These are phyloP conservation scores for Tolypocladium endophyticum DNA, from an alignment of 2,329 filamentous ascomycete species.

Conservation along the genomic window DNA sequence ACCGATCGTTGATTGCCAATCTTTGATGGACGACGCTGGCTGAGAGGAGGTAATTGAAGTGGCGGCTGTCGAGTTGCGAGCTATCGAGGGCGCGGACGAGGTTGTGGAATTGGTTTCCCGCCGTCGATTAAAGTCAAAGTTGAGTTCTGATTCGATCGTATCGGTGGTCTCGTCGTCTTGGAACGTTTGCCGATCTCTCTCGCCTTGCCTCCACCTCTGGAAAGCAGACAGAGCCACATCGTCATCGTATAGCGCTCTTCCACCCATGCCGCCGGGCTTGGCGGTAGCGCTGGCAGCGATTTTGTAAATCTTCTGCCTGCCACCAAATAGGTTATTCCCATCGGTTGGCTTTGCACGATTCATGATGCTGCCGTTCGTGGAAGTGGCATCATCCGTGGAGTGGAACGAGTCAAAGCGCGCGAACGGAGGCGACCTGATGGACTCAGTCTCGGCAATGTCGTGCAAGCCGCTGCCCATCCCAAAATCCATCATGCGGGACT, in stretches of 20 bases:
- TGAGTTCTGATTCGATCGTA: constrained; percentile 32
- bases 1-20: constrained; percentile 31
- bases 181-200: constrained; percentile 42
- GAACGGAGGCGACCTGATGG: constrained; percentile 54
- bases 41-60: constrained; percentile 76
- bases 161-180: constrained; percentile 28
- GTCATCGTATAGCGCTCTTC: constrained; percentile 71
- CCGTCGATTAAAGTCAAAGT: constrained; percentile 59
- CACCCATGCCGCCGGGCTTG: constrained; percentile 44
- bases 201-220: constrained; percentile 58
- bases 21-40: constrained; percentile 38
- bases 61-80: constrained; percentile 73
- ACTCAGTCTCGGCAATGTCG: constrained; percentile 88
- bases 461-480: constrained; percentile 49
- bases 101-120: constrained; percentile 81
- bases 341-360: constrained; percentile 70
- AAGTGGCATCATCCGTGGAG: constrained; percentile 62
- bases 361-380: constrained; percentile 64
- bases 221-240: constrained; percentile 79
- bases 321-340: constrained; percentile 88
- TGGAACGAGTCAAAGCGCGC: constrained; percentile 55
- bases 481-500: constrained; percentile 67
- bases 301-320: constrained; percentile 90
- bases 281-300: constrained; percentile 46
- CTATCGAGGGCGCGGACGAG: constrained; percentile 56